Evolutionary conservation across 169 alveolate genomes (phyloP).

Genomic region (Plasmodium gaboni): DNA sequence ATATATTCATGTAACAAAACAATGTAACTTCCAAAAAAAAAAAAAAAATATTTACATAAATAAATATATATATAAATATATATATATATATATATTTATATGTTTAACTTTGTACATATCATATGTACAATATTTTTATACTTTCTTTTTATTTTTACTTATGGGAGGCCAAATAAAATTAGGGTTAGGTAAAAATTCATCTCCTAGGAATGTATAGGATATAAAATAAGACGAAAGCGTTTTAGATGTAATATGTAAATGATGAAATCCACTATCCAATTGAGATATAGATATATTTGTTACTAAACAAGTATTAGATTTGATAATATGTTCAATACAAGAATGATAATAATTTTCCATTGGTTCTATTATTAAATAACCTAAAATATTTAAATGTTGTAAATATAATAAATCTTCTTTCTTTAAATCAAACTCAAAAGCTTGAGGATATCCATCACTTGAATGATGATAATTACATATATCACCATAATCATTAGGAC

Average conservation of each 20-base stretch:
- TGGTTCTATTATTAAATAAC: slow-evolving; percentile 43
- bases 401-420: slow-evolving; percentile 33
- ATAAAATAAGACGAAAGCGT: slow-evolving; percentile 19
- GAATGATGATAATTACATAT: not conserved
- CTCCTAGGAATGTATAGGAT: slow-evolving; percentile 54
- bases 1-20: too few species aligned
- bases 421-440: slow-evolving; percentile 10
- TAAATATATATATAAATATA: too few species aligned
- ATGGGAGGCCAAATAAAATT: slow-evolving; percentile 34
- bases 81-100: too few species aligned
- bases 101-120: too few species aligned
- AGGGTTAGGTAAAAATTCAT: slow-evolving; percentile 56
- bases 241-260: not conserved
- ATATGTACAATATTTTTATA: too few species aligned
- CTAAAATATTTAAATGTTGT: slow-evolving; percentile 30
- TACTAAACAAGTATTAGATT: slow-evolving; percentile 37
- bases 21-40: not conserved
- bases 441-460: not conserved
- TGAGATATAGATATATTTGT: slow-evolving; percentile 39
- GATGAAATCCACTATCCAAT: not conserved
- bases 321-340: slow-evolving; percentile 25
- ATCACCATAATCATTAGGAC: not conserved
- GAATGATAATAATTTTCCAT: slow-evolving; percentile 41
- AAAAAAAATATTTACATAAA: too few species aligned
- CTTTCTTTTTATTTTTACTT: slow-evolving; percentile 1